These are phyloP conservation scores for Penicillium diatomitis DNA, from an alignment of 495 filamentous ascomycete genomes.

Conservation along the genomic window DNA sequence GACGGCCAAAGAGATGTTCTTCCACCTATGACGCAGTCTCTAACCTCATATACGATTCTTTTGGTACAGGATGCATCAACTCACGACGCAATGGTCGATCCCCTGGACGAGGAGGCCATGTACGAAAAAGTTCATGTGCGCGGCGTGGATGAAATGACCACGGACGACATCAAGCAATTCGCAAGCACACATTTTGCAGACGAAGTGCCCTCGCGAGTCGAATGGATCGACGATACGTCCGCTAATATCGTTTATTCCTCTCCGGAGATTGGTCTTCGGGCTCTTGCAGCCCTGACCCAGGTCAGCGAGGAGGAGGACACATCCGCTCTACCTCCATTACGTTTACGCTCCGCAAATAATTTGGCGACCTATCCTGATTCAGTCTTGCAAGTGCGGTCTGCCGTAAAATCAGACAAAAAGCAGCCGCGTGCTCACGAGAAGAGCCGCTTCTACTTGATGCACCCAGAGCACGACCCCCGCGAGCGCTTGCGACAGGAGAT, in stretches of 20 bases:
- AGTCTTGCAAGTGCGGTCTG: conserved; percentile 61
- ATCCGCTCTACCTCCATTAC: conserved; percentile 33
- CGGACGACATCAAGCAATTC: conserved; percentile 65
- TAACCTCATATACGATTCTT: neutral
- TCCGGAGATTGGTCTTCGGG: conserved; percentile 58
- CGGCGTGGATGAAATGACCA: conserved; percentile 74
- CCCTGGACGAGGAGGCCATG: conserved; percentile 23
- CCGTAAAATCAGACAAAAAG: conserved; percentile 71
- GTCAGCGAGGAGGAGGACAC: conserved; percentile 28
- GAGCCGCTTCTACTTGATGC: conserved; percentile 84
- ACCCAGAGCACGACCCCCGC: conserved; percentile 79
- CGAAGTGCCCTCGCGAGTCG: conserved; percentile 49
- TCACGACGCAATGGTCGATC: conserved; percentile 17
- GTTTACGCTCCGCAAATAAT: conserved; percentile 53
- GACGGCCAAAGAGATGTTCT: too few relatives aligned
- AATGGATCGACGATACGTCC: conserved; percentile 94
- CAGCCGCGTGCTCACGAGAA: conserved; percentile 61
- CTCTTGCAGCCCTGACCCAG: conserved; percentile 56
- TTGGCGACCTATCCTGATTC: conserved; percentile 58
- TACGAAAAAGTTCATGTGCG: conserved; percentile 67
- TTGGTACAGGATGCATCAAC: conserved; percentile 15
- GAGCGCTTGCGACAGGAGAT: conserved; percentile 52
- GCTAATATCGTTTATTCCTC: conserved; percentile 74
- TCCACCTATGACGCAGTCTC: neutral
- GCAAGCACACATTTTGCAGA: conserved; percentile 52